Base-by-base conservation (phyloP, 1,139 yeast genomes). In the Pichia cactophila region DNA sequence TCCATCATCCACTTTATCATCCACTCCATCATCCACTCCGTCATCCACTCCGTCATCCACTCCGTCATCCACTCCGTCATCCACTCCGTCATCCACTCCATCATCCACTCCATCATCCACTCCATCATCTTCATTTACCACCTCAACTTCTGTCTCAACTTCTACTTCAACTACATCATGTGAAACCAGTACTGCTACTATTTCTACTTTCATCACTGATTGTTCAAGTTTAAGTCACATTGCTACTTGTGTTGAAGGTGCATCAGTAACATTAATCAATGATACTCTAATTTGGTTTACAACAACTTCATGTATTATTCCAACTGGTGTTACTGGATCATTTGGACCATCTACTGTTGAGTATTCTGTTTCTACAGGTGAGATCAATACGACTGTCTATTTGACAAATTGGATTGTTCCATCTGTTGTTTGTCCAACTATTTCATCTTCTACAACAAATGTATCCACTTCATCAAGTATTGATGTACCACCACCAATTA, bases 221-320 rank as follows among this genome's bases (percentile, higher is more conserved):
- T 50, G 54, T 39, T 23, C 16, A 12, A 4, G 23, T 5, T 20
- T 33, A 2, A 28, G 43, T 5, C 43, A 36, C 11, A 17, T 41
- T 16, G 49, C 51, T 23, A 33, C 36, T 10, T 51, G 51, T 41
- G 4, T 38, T 26, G 42, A 45, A 38, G 53, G 54, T 33, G 35
- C 44, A 6, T 39, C 51, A 4, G 49, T 45, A 9, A 47, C 51
- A 2, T 37, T 49, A 16, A 41, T 50, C 26, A 26, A 35, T 11
- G 47, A 42, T 42, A 26, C 42, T 3, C 43, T 51, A 10, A 14
- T 49, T 26, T 49, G 45, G 44, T 33, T 51, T 6, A 49, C 54
- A 9, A 49, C 54, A 7, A 51, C 52, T 6, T 49, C 52, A 5
- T 51, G 54, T 28, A 10, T 29, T 11, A 33, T 51, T 35, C 54